These are phyloP conservation scores for Biscutella laevigata DNA, from an alignment of 441 rosid genomes.

Conservation along the genomic window DNA sequence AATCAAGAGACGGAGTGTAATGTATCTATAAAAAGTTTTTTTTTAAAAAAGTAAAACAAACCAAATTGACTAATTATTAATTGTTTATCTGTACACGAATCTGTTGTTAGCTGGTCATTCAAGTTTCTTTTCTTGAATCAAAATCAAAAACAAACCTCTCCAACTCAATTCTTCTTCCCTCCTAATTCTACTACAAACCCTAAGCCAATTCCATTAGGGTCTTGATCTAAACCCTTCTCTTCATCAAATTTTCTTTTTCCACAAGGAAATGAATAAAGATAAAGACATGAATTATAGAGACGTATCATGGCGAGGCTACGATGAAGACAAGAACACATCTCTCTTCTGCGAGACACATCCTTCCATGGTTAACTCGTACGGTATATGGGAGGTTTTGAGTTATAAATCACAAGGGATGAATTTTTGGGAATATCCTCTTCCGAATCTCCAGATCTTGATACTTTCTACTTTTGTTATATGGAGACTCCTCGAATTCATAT, in stretches of 20 bases:
- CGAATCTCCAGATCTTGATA: constrained; percentile 16
- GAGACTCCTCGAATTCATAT: constrained; percentile 10
- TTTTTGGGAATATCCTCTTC: constrained; percentile 25
- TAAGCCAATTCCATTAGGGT: background rate
- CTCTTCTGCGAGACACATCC: constrained; percentile 22
- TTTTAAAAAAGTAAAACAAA: too few relatives aligned
- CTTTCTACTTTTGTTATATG: constrained; percentile 12
- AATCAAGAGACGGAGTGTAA: too few relatives aligned
- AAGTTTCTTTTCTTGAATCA: too few relatives aligned
- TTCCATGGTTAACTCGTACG: constrained; percentile 13
- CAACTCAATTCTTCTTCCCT: too few relatives aligned
- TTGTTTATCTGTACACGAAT: too few relatives aligned
- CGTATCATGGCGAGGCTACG: constrained; percentile 20
- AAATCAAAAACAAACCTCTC: too few relatives aligned
- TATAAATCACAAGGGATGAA: background rate
- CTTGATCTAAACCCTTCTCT: background rate
- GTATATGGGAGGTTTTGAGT: constrained; percentile 20
- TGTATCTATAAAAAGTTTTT: too few relatives aligned
- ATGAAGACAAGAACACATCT: background rate
- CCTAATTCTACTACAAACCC: too few relatives aligned
- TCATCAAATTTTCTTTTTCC: background rate
- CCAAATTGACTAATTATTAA: too few relatives aligned
- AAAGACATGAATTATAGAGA: background rate
- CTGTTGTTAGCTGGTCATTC: too few relatives aligned
- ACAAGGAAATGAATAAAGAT: background rate